Conservation (phyloP, 192 early-diverging fungal species). For the Jimgerdemannia lactiflua region DNA sequence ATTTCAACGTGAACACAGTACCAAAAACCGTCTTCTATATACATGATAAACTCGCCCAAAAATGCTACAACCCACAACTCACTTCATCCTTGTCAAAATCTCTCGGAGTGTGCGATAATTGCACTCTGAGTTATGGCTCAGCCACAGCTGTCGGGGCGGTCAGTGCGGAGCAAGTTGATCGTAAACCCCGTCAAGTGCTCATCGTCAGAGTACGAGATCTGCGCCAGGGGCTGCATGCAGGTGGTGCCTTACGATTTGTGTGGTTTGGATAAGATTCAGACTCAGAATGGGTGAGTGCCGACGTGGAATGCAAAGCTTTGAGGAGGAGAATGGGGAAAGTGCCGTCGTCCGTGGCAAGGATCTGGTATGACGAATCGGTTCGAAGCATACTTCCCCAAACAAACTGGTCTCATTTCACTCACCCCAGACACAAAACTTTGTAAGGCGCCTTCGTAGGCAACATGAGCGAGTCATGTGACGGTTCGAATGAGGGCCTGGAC, state of each 20-base stretch:
- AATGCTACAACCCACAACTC: neutral
- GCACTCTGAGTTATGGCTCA: constrained; percentile 85
- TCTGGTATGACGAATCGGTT: constrained; percentile 32
- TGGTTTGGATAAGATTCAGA: constrained; percentile 3
- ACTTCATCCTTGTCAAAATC: constrained; percentile 80
- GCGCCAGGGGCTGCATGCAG: constrained; percentile 94
- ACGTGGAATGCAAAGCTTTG: constrained; percentile 62
- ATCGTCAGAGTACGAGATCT: constrained; percentile 85
- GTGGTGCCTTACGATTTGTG: constrained; percentile 84
- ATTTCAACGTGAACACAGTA: too few species aligned
- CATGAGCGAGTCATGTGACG: too few species aligned
- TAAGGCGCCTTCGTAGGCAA: too few species aligned
- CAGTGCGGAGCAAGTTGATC: constrained; percentile 84
- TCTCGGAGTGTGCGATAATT: constrained; percentile 88
- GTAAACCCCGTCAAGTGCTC: constrained; percentile 90
- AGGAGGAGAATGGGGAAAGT: constrained; percentile 85
- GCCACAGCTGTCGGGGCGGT: constrained; percentile 88
- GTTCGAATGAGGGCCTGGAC: too few species aligned
- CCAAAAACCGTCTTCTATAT: too few species aligned
- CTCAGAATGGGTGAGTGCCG: neutral
- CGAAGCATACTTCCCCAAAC: too few species aligned
- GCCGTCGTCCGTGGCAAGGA: constrained; percentile 85
- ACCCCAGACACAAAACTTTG: too few species aligned
- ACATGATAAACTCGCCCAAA: too few species aligned
- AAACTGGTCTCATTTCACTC: too few species aligned